Percentiles rank a stretch among this genome's conserved stretches.
Evolutionary conservation across 495 filamentous ascomycete species (phyloP).

Genomic region (Chaetomium tenue): DNA sequence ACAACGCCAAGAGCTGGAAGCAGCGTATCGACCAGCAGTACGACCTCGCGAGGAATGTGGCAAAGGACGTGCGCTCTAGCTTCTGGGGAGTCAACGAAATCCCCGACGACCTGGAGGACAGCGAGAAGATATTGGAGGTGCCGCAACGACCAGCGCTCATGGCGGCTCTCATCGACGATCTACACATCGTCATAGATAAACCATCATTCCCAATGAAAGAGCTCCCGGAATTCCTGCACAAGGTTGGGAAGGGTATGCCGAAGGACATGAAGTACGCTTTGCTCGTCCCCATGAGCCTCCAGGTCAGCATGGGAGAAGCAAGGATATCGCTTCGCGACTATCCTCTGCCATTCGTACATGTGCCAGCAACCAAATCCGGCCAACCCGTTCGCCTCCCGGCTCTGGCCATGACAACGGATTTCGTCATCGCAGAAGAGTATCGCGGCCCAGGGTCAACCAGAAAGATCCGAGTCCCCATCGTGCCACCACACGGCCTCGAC

Average conservation of each 20-base stretch:
- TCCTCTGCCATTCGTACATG: conserved; percentile 85
- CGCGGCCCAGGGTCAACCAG: conserved; percentile 73
- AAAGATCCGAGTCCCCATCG: conserved; percentile 77
- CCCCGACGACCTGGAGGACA: conserved; percentile 75
- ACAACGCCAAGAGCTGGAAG: conserved; percentile 92
- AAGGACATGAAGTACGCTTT: conserved; percentile 84
- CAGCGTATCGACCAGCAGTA: conserved; percentile 78
- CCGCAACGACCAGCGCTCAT: conserved; percentile 84
- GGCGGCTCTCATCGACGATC: conserved; percentile 75
- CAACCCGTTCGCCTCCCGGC: conserved; percentile 80
- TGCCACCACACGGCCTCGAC: conserved; percentile 59
- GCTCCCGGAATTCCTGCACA: conserved; percentile 76
- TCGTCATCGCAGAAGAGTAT: conserved; percentile 95
- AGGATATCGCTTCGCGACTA: conserved; percentile 85
- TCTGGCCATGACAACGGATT: conserved; percentile 82
- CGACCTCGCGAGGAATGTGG: conserved; percentile 63
- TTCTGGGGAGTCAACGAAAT: conserved; percentile 84
- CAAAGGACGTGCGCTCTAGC: conserved; percentile 73
- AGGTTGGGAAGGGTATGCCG: conserved; percentile 94
- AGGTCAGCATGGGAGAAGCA: conserved; percentile 88
- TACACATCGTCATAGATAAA: conserved; percentile 85
- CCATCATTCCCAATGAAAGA: conserved; percentile 83
- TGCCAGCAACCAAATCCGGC: conserved; percentile 74
- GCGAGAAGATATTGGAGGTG: conserved; percentile 81
- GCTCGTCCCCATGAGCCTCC: conserved; percentile 83